These are phyloP conservation scores for Eimeria tenella DNA, from an alignment of 169 alveolate genomes.

Conservation along the genomic window DNA sequence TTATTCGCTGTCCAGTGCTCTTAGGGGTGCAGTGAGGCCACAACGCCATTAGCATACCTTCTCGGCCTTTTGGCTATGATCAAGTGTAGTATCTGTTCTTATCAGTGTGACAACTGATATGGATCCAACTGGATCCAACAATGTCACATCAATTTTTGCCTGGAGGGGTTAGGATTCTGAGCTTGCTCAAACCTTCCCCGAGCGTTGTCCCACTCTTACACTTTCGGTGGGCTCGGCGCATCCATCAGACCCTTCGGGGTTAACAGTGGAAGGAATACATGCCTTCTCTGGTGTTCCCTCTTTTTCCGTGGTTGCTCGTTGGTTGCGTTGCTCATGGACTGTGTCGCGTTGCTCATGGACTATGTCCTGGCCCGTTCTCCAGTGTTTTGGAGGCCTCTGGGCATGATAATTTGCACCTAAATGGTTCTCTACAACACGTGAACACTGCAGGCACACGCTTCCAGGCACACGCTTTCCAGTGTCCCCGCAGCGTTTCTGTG, in stretches of 20 bases:
- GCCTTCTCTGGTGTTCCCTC: too few species aligned
- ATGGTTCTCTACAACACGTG: too few species aligned
- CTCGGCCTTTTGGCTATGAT: slow-evolving; percentile 98
- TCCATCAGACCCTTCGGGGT: slow-evolving; percentile 81
- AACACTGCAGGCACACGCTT: too few species aligned
- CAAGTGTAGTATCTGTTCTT: slow-evolving; percentile 98
- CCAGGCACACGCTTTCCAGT: too few species aligned
- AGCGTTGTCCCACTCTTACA: slow-evolving; percentile 81
- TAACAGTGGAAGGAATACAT: background rate
- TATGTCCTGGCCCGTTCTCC: too few species aligned
- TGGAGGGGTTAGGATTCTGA: slow-evolving; percentile 77
- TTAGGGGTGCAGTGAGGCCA: slow-evolving; percentile 17
- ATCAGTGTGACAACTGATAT: slow-evolving; percentile 97
- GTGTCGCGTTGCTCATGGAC: background rate
- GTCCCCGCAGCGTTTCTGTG: too few species aligned
- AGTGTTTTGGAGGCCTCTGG: too few species aligned
- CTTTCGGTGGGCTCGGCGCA: slow-evolving; percentile 79
- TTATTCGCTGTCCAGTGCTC: slow-evolving; percentile 27
- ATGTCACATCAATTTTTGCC: slow-evolving; percentile 82
- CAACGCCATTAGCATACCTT: slow-evolving; percentile 88
- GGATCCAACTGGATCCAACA: slow-evolving; percentile 85
- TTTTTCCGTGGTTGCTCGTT: too few species aligned
- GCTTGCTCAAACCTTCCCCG: slow-evolving; percentile 81
- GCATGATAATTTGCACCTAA: too few species aligned
- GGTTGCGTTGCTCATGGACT: background rate